These are phyloP conservation scores for Hypomyces perniciosus DNA, from an alignment of 2,329 filamentous ascomycete genomes.

Conservation along the genomic window DNA sequence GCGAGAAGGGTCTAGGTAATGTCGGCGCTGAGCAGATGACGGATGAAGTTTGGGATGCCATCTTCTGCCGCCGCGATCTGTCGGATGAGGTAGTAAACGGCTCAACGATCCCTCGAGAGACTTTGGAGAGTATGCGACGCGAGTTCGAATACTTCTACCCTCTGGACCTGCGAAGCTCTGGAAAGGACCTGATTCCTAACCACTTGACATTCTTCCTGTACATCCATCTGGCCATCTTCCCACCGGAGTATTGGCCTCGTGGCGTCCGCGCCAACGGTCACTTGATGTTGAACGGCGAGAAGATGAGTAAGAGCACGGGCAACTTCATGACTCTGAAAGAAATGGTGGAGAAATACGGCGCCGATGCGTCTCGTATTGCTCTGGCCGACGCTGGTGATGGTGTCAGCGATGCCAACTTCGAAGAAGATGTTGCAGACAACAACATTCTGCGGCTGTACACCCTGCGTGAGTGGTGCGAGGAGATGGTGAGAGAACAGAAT, in stretches of 20 bases:
- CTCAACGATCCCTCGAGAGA: conserved; percentile 66
- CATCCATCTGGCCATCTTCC: conserved; percentile 85
- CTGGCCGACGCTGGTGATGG: conserved; percentile 92
- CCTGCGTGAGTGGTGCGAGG: conserved; percentile 87
- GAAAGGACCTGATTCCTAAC: conserved; percentile 90
- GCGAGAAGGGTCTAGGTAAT: conserved; percentile 59
- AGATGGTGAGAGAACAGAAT: conserved; percentile 64
- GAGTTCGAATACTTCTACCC: conserved; percentile 98
- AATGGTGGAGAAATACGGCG: conserved; percentile 84
- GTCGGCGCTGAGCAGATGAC: conserved; percentile 82
- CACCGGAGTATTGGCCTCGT: conserved; percentile 79
- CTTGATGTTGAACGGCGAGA: conserved; percentile 89
- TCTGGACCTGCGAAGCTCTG: conserved; percentile 77
- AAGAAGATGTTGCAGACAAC: conserved; percentile 88
- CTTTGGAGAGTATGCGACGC: conserved; percentile 73
- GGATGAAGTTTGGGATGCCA: conserved; percentile 93
- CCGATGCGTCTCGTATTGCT: conserved; percentile 84
- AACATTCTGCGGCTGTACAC: conserved; percentile 79
- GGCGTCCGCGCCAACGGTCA: conserved; percentile 87
- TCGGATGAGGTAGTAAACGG: conserved; percentile 57
- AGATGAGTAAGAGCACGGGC: conserved; percentile 97
- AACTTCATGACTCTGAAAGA: conserved; percentile 93
- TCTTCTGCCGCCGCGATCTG: conserved; percentile 73
- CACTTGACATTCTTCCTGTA: conserved; percentile 96
- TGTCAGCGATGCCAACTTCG: conserved; percentile 94